Conservation (phyloP, 768 basidiomycete species). For the Hysterangium stoloniferum region DNA sequence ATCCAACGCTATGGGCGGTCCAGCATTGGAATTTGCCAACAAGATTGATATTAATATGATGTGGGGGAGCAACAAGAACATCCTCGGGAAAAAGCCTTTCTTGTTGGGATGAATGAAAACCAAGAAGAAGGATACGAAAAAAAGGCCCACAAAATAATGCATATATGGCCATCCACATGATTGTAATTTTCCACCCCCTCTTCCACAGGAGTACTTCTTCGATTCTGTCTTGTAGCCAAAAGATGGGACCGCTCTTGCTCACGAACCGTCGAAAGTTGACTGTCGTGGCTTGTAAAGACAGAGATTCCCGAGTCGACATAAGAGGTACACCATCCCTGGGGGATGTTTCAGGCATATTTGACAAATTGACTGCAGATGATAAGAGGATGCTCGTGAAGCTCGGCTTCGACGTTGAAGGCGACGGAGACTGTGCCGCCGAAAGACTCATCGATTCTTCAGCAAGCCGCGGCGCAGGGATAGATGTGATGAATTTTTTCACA, state of each 20-base stretch:
- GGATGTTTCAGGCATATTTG: slow-evolving; percentile 7
- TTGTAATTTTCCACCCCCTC: slow-evolving; percentile 62
- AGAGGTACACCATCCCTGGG: slow-evolving; percentile 24
- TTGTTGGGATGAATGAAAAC: neutral
- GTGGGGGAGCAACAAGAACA: slow-evolving; percentile 66
- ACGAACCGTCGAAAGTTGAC: slow-evolving; percentile 80
- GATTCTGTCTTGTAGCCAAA: slow-evolving; percentile 84
- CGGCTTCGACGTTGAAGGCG: slow-evolving; percentile 4
- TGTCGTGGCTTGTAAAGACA: slow-evolving; percentile 71
- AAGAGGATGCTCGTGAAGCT: slow-evolving; percentile 12
- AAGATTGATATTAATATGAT: slow-evolving; percentile 53
- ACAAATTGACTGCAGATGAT: slow-evolving; percentile 11
- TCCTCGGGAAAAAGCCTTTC: slow-evolving; percentile 69
- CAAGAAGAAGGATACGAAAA: neutral
- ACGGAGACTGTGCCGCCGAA: slow-evolving; percentile 8
- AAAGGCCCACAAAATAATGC: slow-evolving; percentile 64
- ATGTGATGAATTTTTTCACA: slow-evolving; percentile 20
- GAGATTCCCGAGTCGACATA: slow-evolving; percentile 53
- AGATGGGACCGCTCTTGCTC: slow-evolving; percentile 64
- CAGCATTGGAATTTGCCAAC: slow-evolving; percentile 53
- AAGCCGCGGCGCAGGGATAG: slow-evolving; percentile 20
- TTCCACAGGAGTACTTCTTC: slow-evolving; percentile 86
- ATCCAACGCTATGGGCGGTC: slow-evolving; percentile 14
- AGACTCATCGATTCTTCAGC: neutral
- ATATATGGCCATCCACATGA: slow-evolving; percentile 69